phyloP scores from a whole-genome alignment of 2,329 filamentous ascomycete species.

The Penicillium oxalicum region DNA sequence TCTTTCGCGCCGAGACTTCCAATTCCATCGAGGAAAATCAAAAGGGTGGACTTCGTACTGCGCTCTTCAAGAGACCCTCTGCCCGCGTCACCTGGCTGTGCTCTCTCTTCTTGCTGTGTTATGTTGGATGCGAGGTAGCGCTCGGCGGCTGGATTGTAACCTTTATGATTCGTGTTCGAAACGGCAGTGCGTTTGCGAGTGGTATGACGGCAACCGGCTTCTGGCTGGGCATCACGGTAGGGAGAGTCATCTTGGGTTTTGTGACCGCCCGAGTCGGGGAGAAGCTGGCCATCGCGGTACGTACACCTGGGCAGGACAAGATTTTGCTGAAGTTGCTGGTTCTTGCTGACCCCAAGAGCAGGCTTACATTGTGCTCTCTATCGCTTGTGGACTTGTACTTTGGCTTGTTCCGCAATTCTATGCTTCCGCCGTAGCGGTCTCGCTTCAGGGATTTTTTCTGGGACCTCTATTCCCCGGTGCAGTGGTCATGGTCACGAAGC shows the following conservation, averaged over 20 bases:
- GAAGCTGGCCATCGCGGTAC: slow-evolving; percentile 53
- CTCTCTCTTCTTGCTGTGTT: slow-evolving; percentile 66
- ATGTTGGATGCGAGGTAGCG: slow-evolving; percentile 67
- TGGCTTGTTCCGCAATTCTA: slow-evolving; percentile 76
- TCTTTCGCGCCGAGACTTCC: slow-evolving; percentile 11
- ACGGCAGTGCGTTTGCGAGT: slow-evolving; percentile 62
- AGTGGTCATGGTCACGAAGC: slow-evolving; percentile 65
- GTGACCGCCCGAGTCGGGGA: slow-evolving; percentile 64
- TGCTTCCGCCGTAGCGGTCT: slow-evolving; percentile 65
- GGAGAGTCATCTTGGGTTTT: slow-evolving; percentile 67
- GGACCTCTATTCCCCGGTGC: slow-evolving; percentile 73
- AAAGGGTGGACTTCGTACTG: slow-evolving; percentile 18
- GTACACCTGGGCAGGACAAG: neutral
- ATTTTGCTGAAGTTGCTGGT: too few species aligned
- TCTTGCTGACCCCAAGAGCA: slow-evolving; percentile 6
- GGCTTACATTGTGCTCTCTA: slow-evolving; percentile 58
- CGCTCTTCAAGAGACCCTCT: slow-evolving; percentile 18
- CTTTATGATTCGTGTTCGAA: slow-evolving; percentile 76
- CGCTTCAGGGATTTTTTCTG: slow-evolving; percentile 70
- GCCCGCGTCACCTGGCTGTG: slow-evolving; percentile 24
- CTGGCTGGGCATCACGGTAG: slow-evolving; percentile 75
- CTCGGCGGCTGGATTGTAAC: slow-evolving; percentile 76
- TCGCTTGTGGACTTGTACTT: slow-evolving; percentile 65
- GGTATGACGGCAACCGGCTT: slow-evolving; percentile 75
- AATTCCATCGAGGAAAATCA: slow-evolving; percentile 6